phyloP scores from a whole-genome alignment of 192 early-diverging fungal species.

The Linnemannia schmuckeri region DNA sequence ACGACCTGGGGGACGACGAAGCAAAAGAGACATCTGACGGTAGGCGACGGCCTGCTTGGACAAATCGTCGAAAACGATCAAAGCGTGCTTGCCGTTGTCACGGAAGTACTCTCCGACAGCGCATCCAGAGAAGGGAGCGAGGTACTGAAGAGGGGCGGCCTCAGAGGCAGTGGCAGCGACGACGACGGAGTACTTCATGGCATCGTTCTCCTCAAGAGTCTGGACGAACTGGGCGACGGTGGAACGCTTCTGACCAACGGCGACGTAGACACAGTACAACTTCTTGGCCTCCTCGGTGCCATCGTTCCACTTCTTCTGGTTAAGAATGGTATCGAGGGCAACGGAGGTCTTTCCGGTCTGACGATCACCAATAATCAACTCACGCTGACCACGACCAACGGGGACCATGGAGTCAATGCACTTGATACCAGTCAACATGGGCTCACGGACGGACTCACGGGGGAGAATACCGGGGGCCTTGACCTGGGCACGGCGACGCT shows the following conservation, averaged over 20 bases:
- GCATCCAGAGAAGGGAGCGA: conserved; percentile 98
- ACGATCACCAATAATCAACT: conserved; percentile 99
- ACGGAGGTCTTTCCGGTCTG: conserved; percentile 99
- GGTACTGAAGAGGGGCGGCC: conserved; percentile 98
- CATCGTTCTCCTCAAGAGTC: conserved; percentile 96
- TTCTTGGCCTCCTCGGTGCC: conserved; percentile 97
- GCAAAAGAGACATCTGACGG: conserved; percentile 99
- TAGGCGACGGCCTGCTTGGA: conserved; percentile 99
- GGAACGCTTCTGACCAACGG: conserved; percentile 99
- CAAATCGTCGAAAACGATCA: conserved; percentile 99
- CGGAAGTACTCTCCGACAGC: conserved; percentile 99
- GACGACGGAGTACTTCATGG: conserved; percentile 98
- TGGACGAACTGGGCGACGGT: conserved; percentile 99
- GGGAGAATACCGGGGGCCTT: conserved; percentile 99
- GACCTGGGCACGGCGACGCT: conserved; percentile 95
- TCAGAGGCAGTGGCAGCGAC: conserved; percentile 99
- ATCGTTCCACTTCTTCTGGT: conserved; percentile 99
- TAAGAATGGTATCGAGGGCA: conserved; percentile 98
- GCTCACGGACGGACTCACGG: conserved; percentile 98
- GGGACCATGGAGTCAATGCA: conserved; percentile 99
- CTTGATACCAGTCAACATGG: conserved; percentile 99
- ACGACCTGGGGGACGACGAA: conserved; percentile 99
- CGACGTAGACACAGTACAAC: conserved; percentile 99
- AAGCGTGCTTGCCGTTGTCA: conserved; percentile 97
- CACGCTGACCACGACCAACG: conserved; percentile 99